Base-by-base conservation (phyloP, 306 rosid species). In the Vigna mungo region DNA sequence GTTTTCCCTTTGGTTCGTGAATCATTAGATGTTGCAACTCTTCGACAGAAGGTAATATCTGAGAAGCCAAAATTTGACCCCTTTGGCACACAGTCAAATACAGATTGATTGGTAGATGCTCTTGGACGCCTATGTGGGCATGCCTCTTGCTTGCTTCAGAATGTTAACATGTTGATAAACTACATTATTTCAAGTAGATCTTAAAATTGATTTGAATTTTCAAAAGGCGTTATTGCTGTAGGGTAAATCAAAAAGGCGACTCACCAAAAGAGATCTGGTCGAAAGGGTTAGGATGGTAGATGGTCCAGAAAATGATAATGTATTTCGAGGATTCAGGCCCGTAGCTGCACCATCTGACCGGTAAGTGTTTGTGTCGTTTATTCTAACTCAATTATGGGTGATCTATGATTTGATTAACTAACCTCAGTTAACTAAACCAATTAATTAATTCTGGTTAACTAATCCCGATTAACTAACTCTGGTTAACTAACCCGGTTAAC, bases 241-340 rank as follows among this genome's bases (percentile, higher is more conserved):
- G 97, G 88, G 89, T 62, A 34, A 82, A 82, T 84, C 86, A 80
- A 89, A 86, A 81, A 90, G 69, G 85, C 87, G 94, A 84, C 95
- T 94, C 71, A 48, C 91, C 43, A 88, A 3, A 85, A 90, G 87
- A 48, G 97, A 70, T 72, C 86, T 90, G 54, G 69, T 84, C 62
- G 87, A 92, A 85, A 85, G 97, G 85, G 86, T 79, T 71, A 89
- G 85, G 75, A 81, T 86, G 55, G 79, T 90, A 61, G 81, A 83
- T 47, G 89, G 51, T 80, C 88, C 80, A 13, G 89, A 83, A 77
- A 83, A 84, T 20, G 92, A 86, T 78, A 85, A 80, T 80, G 85
- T 88, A 37, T 87, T 94, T 70, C 82, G 76, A 71, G 88, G 91
- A 80, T 90, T 90, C 78, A 88, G 84, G 85, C 90, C 97, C 6